Evolutionary conservation across 2,329 filamentous ascomycete species (phyloP).

Genomic region (Colletotrichum chrysophilum): DNA sequence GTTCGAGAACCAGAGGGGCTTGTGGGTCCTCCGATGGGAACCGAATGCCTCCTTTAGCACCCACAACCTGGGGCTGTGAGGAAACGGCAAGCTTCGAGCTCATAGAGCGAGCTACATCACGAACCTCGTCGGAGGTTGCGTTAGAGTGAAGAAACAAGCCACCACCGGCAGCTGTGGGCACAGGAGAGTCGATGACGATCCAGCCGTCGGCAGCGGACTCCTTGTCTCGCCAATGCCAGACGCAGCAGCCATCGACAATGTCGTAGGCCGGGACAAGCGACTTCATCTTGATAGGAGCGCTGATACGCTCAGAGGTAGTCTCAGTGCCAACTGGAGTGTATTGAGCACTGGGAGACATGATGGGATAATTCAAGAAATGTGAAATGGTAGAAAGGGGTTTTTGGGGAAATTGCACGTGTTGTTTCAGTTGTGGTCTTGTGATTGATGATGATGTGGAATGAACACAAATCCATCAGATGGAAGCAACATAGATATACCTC

Average conservation of each 20-base stretch:
- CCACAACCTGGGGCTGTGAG: neutral
- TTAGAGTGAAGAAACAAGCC: neutral
- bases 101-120: neutral
- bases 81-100: neutral
- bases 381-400: neutral
- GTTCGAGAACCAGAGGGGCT: neutral
- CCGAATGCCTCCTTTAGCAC: neutral
- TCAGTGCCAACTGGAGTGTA: neutral
- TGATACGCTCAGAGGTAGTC: neutral
- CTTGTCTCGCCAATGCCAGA: neutral
- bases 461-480: neutral
- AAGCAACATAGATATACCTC: neutral
- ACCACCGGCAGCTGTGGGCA: neutral
- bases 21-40: neutral
- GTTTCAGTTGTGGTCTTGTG: neutral
- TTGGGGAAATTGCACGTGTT: neutral
- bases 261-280: neutral
- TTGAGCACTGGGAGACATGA: neutral
- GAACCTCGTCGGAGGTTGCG: neutral
- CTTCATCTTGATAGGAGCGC: neutral
- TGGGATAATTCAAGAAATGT: neutral
- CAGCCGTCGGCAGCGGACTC: neutral
- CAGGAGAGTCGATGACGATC: neutral
- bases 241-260: neutral
- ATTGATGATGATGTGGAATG: neutral